phyloP scores from a whole-genome alignment of 495 filamentous ascomycete genomes.

The Choiromyces venosus region DNA sequence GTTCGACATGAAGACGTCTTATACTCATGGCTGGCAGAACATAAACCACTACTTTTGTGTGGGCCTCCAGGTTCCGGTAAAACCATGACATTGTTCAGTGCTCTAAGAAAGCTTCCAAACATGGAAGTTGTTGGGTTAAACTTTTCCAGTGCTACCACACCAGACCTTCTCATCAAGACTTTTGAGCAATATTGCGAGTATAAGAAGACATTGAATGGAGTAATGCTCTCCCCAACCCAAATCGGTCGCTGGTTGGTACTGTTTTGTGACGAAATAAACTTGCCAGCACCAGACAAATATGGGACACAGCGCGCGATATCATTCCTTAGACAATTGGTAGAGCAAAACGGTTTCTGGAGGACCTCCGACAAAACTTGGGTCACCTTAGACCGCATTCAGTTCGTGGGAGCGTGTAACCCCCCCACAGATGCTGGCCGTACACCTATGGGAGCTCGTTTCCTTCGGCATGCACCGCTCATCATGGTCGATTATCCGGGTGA shows the following conservation, averaged over 20 bases:
- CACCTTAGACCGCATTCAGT: conserved; percentile 93
- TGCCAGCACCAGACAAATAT: conserved; percentile 97
- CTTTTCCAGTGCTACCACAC: conserved; percentile 97
- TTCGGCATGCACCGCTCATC: conserved; percentile 89
- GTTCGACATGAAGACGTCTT: conserved; percentile 95
- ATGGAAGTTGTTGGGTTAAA: conserved; percentile 99
- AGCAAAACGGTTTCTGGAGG: conserved; percentile 98
- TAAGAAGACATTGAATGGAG: conserved; percentile 92
- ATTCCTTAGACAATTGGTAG: conserved; percentile 91
- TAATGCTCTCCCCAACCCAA: conserved; percentile 90
- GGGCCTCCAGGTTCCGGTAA: conserved; percentile 98
- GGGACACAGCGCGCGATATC: conserved; percentile 95
- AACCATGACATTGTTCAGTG: conserved; percentile 98
- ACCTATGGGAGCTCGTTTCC: conserved; percentile 83
- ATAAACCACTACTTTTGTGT: conserved; percentile 92
- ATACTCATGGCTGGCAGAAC: conserved; percentile 97
- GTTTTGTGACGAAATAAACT: conserved; percentile 98
- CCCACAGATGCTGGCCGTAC: conserved; percentile 98
- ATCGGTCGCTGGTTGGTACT: conserved; percentile 97
- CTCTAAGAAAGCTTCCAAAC: conserved; percentile 88
- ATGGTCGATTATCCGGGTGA: conserved; percentile 99
- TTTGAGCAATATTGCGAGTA: conserved; percentile 99
- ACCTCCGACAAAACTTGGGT: conserved; percentile 98
- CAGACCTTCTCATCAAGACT: conserved; percentile 94
- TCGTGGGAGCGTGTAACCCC: conserved; percentile 97